Conservation (phyloP, 306 rosid genomes). For the Benincasa hispida region DNA sequence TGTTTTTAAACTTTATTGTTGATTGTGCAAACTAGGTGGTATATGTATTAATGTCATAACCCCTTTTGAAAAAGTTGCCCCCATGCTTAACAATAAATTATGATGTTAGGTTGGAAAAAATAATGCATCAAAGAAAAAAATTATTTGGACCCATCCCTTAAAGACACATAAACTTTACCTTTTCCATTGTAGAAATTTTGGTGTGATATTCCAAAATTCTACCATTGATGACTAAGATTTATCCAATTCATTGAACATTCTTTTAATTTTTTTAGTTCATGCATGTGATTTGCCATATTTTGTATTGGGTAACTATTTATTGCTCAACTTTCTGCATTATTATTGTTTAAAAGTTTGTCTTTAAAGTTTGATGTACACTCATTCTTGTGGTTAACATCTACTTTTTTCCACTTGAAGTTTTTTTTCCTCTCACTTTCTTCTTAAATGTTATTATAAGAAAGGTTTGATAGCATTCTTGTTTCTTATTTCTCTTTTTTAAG, state of each 20-base stretch:
- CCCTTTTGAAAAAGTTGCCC: background rate
- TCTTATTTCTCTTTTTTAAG: too few relatives aligned
- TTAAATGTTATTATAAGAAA: too few relatives aligned
- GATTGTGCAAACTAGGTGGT: background rate
- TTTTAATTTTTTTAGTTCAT: background rate
- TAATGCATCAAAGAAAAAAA: background rate
- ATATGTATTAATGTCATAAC: background rate
- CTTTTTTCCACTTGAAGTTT: background rate
- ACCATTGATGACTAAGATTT: background rate
- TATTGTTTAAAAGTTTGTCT: background rate
- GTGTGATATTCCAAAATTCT: background rate
- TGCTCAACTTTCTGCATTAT: background rate
- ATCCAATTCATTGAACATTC: background rate
- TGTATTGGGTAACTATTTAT: background rate
- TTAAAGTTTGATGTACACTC: background rate
- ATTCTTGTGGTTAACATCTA: background rate
- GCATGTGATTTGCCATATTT: background rate
- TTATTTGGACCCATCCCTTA: background rate
- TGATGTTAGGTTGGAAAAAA: background rate
- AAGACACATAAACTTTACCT: background rate
- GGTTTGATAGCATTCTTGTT: too few relatives aligned
- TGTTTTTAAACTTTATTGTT: background rate
- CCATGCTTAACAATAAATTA: background rate
- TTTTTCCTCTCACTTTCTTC: background rate
- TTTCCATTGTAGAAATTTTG: background rate